Percentiles rank a stretch among this genome's conserved stretches.
Evolutionary conservation across 2,329 filamentous ascomycete genomes (phyloP).

Genomic region (Tolypocladium ovalisporum): DNA sequence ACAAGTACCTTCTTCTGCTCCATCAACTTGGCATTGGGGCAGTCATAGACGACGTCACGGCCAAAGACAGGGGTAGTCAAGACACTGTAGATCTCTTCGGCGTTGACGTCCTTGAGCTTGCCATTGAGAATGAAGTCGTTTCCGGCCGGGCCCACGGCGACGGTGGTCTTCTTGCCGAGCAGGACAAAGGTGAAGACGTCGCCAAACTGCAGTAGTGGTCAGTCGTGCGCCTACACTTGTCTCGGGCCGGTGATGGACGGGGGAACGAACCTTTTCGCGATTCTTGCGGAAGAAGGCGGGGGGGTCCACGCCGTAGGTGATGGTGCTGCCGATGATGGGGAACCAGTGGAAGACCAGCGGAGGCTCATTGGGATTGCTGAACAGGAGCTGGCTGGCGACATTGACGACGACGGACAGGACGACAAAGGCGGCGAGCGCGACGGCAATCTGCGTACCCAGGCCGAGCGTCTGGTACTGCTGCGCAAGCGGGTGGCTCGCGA

Average conservation of each 20-base stretch:
- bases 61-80: slow-evolving; percentile 67
- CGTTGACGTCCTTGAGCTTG: slow-evolving; percentile 80
- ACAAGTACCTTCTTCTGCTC: slow-evolving; percentile 77
- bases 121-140: slow-evolving; percentile 91
- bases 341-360: slow-evolving; percentile 74
- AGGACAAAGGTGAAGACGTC: slow-evolving; percentile 85
- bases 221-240: neutral
- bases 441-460: slow-evolving; percentile 33
- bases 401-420: slow-evolving; percentile 60
- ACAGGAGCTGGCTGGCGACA: slow-evolving; percentile 66
- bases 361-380: slow-evolving; percentile 73
- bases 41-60: slow-evolving; percentile 81
- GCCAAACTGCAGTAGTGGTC: slow-evolving; percentile 54
- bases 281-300: slow-evolving; percentile 73
- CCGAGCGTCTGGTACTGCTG: slow-evolving; percentile 38
- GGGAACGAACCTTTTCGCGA: slow-evolving; percentile 58
- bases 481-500: slow-evolving; percentile 36
- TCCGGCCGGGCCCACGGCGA: slow-evolving; percentile 68
- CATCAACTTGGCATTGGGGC: slow-evolving; percentile 85
- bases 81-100: slow-evolving; percentile 80
- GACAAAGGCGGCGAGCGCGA: slow-evolving; percentile 32
- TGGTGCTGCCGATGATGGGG: slow-evolving; percentile 77
- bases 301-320: slow-evolving; percentile 92
- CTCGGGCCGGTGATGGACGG: neutral
- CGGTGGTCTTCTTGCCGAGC: slow-evolving; percentile 81